Conservation (phyloP, 495 filamentous ascomycete genomes). For the Gamarada debralockiae region DNA sequence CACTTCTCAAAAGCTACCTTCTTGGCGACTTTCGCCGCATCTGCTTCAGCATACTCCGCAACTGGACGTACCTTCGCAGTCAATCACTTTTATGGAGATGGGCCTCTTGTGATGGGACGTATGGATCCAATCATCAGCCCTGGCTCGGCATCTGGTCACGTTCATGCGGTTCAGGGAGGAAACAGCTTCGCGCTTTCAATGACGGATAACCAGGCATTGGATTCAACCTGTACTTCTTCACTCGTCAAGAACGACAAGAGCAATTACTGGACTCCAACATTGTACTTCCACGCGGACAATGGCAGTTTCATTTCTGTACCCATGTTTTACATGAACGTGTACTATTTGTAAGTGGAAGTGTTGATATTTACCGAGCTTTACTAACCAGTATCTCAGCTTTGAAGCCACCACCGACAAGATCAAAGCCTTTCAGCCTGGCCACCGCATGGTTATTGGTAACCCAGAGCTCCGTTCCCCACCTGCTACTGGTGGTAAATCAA, state of each 20-base stretch:
- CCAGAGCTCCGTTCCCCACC: constrained; percentile 43
- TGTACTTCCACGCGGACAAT: constrained; percentile 58
- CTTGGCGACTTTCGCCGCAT: constrained; percentile 17
- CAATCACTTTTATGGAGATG: constrained; percentile 27
- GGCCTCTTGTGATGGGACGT: constrained; percentile 42
- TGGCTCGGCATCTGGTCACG: constrained; percentile 52
- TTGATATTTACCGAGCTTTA: constrained; percentile 4
- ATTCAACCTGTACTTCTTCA: constrained; percentile 61
- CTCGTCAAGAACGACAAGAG: constrained; percentile 58
- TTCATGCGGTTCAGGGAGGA: constrained; percentile 67
- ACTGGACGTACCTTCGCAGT: constrained; percentile 23
- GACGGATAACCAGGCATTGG: constrained; percentile 47
- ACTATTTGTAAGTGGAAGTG: constrained; percentile 51
- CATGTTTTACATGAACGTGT: constrained; percentile 57
- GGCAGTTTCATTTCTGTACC: constrained; percentile 67
- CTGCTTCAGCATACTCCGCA: constrained; percentile 12
- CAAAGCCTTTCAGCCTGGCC: constrained; percentile 56
- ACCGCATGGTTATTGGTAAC: constrained; percentile 73
- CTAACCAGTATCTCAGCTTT: constrained; percentile 35
- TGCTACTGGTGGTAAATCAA: constrained; percentile 28
- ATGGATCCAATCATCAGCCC: constrained; percentile 64
- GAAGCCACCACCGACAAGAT: constrained; percentile 24
- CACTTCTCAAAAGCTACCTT: constrained; percentile 13
- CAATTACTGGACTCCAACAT: constrained; percentile 69
- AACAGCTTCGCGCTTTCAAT: constrained; percentile 60